phyloP scores from a whole-genome alignment of 805 yeast genomes.

The Blastobotrys attinorum region DNA sequence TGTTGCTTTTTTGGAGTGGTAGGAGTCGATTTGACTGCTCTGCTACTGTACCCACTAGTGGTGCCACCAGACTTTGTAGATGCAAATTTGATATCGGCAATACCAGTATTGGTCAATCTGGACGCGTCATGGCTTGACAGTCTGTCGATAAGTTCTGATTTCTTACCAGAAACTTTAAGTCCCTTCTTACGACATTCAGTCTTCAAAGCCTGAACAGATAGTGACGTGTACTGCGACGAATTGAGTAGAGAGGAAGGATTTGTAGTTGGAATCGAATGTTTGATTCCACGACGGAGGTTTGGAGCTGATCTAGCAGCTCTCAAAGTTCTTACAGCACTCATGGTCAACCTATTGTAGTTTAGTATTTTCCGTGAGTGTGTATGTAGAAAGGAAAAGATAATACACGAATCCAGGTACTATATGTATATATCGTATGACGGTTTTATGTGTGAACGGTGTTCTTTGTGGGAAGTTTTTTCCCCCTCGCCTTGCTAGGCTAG shows the following conservation, averaged over 20 bases:
- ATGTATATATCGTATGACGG: too few relatives aligned
- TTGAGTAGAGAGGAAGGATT: slow-evolving; percentile 27
- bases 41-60: too few relatives aligned
- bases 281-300: slow-evolving; percentile 17
- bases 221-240: slow-evolving; percentile 24
- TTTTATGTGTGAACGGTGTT: too few relatives aligned
- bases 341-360: too few relatives aligned
- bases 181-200: slow-evolving; percentile 54
- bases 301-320: slow-evolving; percentile 18
- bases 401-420: neutral
- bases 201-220: slow-evolving; percentile 50
- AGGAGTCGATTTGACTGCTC: slow-evolving; percentile 16
- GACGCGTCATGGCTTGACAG: slow-evolving; percentile 16
- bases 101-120: neutral
- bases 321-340: neutral
- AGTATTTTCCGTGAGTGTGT: neutral
- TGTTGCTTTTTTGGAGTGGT: slow-evolving; percentile 23
- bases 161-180: slow-evolving; percentile 52
- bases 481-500: too few relatives aligned
- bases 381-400: neutral
- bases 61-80: neutral
- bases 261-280: slow-evolving; percentile 24
- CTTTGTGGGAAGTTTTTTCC: too few relatives aligned
- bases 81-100: neutral
- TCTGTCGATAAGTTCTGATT: slow-evolving; percentile 44